These are phyloP conservation scores for Cudoniella acicularis DNA, from an alignment of 495 filamentous ascomycete species.

Conservation along the genomic window DNA sequence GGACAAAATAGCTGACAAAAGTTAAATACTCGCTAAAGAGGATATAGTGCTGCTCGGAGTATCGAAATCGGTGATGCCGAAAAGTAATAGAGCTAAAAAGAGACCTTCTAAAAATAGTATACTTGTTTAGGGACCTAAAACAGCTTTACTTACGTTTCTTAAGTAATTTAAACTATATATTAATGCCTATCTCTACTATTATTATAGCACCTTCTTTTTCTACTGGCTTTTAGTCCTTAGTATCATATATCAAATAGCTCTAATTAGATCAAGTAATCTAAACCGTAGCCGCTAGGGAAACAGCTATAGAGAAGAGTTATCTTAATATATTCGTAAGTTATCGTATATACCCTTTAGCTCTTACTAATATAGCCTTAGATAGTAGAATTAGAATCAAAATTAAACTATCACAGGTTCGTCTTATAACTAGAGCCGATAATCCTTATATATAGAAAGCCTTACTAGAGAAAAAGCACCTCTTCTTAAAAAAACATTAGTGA, in stretches of 20 bases:
- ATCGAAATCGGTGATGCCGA: too few species aligned
- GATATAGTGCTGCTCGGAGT: too few species aligned
- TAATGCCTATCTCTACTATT: too few species aligned
- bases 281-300: not conserved
- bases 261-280: conserved; percentile 1
- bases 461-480: not conserved
- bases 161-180: too few species aligned
- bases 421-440: not conserved
- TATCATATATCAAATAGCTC: not conserved
- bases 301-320: not conserved
- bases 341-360: not conserved
- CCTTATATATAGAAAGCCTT: not conserved
- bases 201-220: too few species aligned
- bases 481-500: conserved; percentile 2
- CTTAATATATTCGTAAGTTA: not conserved
- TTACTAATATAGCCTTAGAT: not conserved
- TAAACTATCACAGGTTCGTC: conserved; percentile 1
- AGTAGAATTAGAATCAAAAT: conserved; percentile 1
- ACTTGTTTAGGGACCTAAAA: too few species aligned
- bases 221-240: conserved; percentile 1
- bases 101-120: too few species aligned
- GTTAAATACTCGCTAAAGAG: too few species aligned
- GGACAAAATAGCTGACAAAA: too few species aligned
- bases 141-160: too few species aligned
- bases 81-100: too few species aligned